Evolutionary conservation across 2,329 filamentous ascomycete genomes (phyloP), one percentile per base, ranked within the genome.

Genomic region (Zalaria sp.): DNA sequence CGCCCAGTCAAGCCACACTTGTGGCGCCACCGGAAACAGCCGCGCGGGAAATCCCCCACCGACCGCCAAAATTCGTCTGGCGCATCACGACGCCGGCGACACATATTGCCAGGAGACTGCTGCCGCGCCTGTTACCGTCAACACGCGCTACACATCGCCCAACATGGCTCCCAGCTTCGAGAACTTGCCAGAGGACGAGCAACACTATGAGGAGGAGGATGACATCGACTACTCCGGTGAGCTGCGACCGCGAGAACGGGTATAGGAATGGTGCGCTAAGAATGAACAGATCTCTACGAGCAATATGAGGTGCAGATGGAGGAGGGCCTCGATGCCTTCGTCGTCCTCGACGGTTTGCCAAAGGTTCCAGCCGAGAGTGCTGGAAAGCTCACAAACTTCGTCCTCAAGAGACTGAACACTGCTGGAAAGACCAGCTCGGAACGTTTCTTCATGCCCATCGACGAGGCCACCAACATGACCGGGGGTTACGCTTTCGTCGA

Each of bases 401-500:
- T 98, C 67, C 69, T 93, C 63, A 86, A 88, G 69, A 95, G 93
- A 72, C 71, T 98, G 55, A 88, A 82, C 67, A 72, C 78, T 46
- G 85, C 88, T 48, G 91, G 89, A 51, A 83, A 75, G 65, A 83
- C 85, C 51, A 79, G 77, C 55, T 88, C 94, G 61, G 87, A 95
- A 57, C 77, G 80, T 49, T 77, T 98, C 53, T 83, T 82, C 65
- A 98, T 98, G 91, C 91, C 91, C 46, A 73, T 96, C 64, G 84
- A 82, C 55, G 84, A 93, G 27, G 73, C 87, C 60, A 50, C 47
- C 35, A 83, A 83, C 56, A 82, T 82, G 69, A 91, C 88, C 40
- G 72, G 93, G 67, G 82, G 82, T 50, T 98, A 93, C 59, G 91
- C 91, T 45, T 98, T 98, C 59, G 87, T 98, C 55, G 91, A 98